Percentiles rank a stretch among this genome's conserved stretches.
Evolutionary conservation across 2,329 filamentous ascomycete genomes (phyloP).

Genomic region (Chrysosporium queenslandicum): DNA sequence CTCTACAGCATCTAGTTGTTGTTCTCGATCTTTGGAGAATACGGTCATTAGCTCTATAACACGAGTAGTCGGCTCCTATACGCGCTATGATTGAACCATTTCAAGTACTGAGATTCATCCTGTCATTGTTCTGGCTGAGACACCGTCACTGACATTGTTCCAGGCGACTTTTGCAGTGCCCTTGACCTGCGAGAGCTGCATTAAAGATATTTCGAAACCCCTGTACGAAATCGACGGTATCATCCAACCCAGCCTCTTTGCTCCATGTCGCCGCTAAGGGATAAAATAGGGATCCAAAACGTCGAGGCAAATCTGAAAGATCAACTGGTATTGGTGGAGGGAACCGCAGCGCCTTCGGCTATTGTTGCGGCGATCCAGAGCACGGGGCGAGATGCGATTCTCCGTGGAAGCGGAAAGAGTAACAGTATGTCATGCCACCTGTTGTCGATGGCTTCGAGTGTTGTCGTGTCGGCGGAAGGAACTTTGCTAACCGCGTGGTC

Average conservation of each 20-base stretch:
- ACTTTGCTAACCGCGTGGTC: neutral
- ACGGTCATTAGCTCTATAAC: neutral
- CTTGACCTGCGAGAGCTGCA: conserved; percentile 80
- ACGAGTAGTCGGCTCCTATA: neutral
- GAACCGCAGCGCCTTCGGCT: conserved; percentile 77
- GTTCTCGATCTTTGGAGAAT: neutral
- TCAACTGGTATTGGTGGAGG: conserved; percentile 74
- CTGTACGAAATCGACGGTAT: conserved; percentile 62
- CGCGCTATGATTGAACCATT: conserved; percentile 38
- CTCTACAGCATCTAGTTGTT: neutral
- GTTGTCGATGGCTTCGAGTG: conserved; percentile 1
- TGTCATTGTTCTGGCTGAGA: neutral
- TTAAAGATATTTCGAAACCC: conserved; percentile 73
- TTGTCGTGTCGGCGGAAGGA: conserved; percentile 1
- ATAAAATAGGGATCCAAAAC: conserved; percentile 58
- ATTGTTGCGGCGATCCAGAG: conserved; percentile 82
- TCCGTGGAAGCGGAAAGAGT: conserved; percentile 75
- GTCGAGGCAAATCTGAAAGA: conserved; percentile 73
- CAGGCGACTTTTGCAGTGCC: conserved; percentile 93
- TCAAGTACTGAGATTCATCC: conserved; percentile 27
- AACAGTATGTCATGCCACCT: conserved; percentile 50
- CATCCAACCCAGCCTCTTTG: neutral
- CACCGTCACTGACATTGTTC: conserved; percentile 5
- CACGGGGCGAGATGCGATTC: conserved; percentile 86
- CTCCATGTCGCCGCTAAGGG: neutral